phyloP scores from a whole-genome alignment of 768 basidiomycete species.

The Kockovaella imperatae region DNA sequence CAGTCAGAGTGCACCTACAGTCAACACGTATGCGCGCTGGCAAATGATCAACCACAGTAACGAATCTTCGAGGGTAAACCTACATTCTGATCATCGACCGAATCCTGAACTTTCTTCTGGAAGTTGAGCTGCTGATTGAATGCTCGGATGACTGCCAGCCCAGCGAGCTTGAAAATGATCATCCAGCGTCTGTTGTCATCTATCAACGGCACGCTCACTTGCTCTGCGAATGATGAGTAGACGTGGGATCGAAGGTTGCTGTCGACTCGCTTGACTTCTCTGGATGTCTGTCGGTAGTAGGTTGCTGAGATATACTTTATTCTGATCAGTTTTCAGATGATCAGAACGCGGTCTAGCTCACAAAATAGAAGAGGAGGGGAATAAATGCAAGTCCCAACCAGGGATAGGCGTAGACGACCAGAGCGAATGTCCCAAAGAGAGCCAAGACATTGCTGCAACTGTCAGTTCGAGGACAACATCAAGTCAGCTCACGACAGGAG shows the following conservation, averaged over 20 bases:
- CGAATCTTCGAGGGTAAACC: background rate
- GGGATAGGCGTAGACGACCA: conserved; percentile 37
- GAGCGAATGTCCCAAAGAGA: conserved; percentile 38
- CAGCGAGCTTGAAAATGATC: conserved; percentile 13
- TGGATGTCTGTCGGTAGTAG: conserved; percentile 27
- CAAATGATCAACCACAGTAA: background rate
- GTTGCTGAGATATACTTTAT: conserved; percentile 9
- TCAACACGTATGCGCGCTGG: conserved; percentile 18
- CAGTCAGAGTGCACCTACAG: conserved; percentile 2
- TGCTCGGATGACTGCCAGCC: conserved; percentile 26
- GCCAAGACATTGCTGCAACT: conserved; percentile 20
- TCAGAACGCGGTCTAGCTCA: background rate
- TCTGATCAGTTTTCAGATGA: background rate
- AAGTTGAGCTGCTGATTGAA: conserved; percentile 21
- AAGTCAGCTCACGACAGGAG: conserved; percentile 13
- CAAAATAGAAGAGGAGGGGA: conserved; percentile 26
- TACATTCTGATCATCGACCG: conserved; percentile 14
- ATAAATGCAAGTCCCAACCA: conserved; percentile 32
- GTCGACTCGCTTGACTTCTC: conserved; percentile 33
- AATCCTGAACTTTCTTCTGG: conserved; percentile 10
- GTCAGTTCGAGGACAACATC: conserved; percentile 4
- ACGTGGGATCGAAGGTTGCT: conserved; percentile 23
- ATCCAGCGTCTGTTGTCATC: background rate
- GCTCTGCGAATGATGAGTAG: conserved; percentile 29
- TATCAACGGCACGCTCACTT: conserved; percentile 14